Evolutionary conservation across 2,329 filamentous ascomycete species (phyloP), one percentile per base, ranked within the genome.

Genomic region (Sclerotinia minor): DNA sequence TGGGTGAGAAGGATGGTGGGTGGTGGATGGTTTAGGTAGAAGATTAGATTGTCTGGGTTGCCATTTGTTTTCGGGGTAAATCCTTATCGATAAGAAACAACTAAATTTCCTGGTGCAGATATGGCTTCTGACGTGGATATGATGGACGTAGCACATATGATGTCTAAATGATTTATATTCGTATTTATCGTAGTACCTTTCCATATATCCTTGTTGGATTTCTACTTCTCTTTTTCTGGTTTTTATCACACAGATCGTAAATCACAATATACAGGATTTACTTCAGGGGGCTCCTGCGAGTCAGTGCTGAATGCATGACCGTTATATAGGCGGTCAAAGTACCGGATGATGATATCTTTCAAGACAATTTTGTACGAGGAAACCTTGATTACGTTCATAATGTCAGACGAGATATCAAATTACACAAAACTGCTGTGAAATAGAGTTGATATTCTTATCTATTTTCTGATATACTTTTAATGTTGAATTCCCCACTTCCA

Each of bases 51-150:
- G 21, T 53, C 32, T 67, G 41, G 24, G 35, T 53, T 19, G 32
- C 45, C 38, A n/a, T 54, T 54, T 66, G 53, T n/a, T 59, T 35
- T 67, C 24, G 55, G 38, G 35, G 35, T 13, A 45, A n/a, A 19
- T 45, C 29, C 65, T 67, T 67, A 67, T 67, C 65, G 65, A 67
- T 67, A 67, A 67, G 65, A 61, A 32, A 53, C 7, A 21, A 41
- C 45, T 52, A 45, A 52, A 26, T 26, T 24, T 26, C 44, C 53
- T 44, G 19, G 41, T 47, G 41, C 15, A 15, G 38, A 15, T 29
- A 54, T 52, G 49, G 32, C 45, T 64, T 55, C 61, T 55, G 38
- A 64, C 50, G 61, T 64, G 61, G 61, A 64, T 38, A 41, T 44
- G 15, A 17, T 17, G 35, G 38, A 59, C 26, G 17, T 24, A 9